Evolutionary conservation across 352 stramenopile genomes (phyloP).

Genomic region (Pythium phragmitis): DNA sequence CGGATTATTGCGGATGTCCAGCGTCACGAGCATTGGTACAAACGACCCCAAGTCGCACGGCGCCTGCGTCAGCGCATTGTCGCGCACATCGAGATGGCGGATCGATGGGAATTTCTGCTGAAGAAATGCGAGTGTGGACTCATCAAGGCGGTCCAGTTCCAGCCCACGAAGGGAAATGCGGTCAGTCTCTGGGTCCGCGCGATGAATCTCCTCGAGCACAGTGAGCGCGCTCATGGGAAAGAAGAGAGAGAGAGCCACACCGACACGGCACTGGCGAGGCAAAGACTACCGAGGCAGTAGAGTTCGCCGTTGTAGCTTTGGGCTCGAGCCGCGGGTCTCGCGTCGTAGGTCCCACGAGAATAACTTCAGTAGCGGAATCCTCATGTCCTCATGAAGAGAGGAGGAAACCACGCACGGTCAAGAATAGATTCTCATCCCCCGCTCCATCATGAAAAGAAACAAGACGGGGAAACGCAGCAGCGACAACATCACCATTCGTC

Average conservation of each 20-base stretch:
- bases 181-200: constrained; percentile 35
- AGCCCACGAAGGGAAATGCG: constrained; percentile 43
- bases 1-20: constrained; percentile 57
- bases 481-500: constrained; percentile 55
- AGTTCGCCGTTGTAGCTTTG: no score
- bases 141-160: constrained; percentile 32
- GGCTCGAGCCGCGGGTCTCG: no score
- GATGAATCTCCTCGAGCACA: constrained; percentile 48
- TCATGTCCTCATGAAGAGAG: not conserved
- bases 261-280: not conserved
- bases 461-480: not conserved
- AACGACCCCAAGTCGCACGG: constrained; percentile 38
- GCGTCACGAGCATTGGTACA: constrained; percentile 51
- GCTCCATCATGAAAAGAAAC: not conserved
- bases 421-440: not conserved
- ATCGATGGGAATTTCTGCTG: constrained; percentile 41
- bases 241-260: not conserved
- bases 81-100: constrained; percentile 57
- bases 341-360: not conserved
- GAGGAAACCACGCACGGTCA: not conserved
- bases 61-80: constrained; percentile 45
- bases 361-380: not conserved
- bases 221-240: constrained; percentile 38
- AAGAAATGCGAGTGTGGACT: constrained; percentile 38
- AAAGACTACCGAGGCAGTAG: not conserved